phyloP scores from a whole-genome alignment of 2,329 filamentous ascomycete species.

The Sporothrix inflata region DNA sequence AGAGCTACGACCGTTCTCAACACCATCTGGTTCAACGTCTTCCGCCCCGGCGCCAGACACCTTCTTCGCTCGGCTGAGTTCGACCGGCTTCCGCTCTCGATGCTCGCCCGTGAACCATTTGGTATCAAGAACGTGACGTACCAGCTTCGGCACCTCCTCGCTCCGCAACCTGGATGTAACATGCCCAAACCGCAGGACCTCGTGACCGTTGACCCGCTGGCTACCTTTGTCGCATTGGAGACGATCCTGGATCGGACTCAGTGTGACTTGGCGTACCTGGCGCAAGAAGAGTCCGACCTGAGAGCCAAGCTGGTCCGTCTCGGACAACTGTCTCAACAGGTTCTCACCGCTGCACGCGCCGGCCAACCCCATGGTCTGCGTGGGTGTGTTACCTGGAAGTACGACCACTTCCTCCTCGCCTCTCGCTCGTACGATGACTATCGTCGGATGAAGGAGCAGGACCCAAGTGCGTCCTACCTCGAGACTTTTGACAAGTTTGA shows the following conservation, averaged over 20 bases:
- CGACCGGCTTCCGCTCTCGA: background rate
- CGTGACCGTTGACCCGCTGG: background rate
- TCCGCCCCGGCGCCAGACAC: conserved; percentile 19
- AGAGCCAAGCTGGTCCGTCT: background rate
- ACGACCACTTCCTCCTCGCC: background rate
- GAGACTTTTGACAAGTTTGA: conserved; percentile 15
- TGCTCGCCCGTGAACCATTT: conserved; percentile 1
- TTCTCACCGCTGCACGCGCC: background rate
- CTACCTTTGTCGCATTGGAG: background rate
- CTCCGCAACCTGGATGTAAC: background rate
- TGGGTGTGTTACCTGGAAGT: conserved; percentile 9
- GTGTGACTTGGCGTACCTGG: background rate
- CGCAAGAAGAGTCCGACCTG: background rate
- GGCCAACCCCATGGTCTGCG: conserved; percentile 7
- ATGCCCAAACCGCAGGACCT: conserved; percentile 9
- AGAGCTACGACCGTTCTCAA: conserved; percentile 7
- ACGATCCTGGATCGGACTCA: conserved; percentile 18
- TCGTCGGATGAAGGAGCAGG: conserved; percentile 6
- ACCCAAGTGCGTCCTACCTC: background rate
- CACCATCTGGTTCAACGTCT: conserved; percentile 23
- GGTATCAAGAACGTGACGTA: background rate
- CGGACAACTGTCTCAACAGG: background rate
- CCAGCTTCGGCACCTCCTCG: conserved; percentile 16
- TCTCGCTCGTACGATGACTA: conserved; percentile 13
- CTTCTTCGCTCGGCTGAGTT: conserved; percentile 4